phyloP scores from a whole-genome alignment of 2,329 filamentous ascomycete species.

The Xylaria digitata region DNA sequence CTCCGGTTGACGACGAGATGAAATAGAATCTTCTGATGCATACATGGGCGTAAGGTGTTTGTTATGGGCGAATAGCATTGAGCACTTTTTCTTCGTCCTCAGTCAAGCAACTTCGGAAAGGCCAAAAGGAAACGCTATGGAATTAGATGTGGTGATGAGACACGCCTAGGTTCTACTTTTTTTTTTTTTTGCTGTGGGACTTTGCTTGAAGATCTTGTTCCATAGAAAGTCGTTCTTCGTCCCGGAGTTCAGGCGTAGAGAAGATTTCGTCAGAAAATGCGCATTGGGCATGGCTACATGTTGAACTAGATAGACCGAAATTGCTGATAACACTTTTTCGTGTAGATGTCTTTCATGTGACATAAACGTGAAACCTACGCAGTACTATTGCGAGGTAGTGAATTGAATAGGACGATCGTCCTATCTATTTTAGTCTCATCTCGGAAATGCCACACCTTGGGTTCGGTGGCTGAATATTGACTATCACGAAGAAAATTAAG shows the following conservation, averaged over 20 bases:
- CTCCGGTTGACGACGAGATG: conserved; percentile 8
- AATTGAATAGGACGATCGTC: not conserved
- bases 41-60: not conserved
- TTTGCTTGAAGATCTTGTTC: not conserved
- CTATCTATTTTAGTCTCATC: not conserved
- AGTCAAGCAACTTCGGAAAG: not conserved
- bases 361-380: not conserved
- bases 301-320: conserved; percentile 4
- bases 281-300: not conserved
- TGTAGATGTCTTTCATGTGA: not conserved
- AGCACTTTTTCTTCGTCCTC: not conserved
- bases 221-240: not conserved
- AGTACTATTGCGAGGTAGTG: not conserved
- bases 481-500: not conserved
- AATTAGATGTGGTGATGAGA: not conserved
- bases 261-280: not conserved
- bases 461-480: not conserved
- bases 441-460: too few species aligned
- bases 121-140: too few species aligned
- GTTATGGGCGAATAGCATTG: not conserved
- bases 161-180: not conserved
- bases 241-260: not conserved
- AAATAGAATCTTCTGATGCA: not conserved
- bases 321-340: too few species aligned
- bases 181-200: conserved; percentile 1